Percentiles rank a stretch among this genome's conserved stretches.
These are phyloP conservation scores for Sugiyamaella chiloensis DNA, from an alignment of 805 yeast species.

Conservation along the genomic window DNA sequence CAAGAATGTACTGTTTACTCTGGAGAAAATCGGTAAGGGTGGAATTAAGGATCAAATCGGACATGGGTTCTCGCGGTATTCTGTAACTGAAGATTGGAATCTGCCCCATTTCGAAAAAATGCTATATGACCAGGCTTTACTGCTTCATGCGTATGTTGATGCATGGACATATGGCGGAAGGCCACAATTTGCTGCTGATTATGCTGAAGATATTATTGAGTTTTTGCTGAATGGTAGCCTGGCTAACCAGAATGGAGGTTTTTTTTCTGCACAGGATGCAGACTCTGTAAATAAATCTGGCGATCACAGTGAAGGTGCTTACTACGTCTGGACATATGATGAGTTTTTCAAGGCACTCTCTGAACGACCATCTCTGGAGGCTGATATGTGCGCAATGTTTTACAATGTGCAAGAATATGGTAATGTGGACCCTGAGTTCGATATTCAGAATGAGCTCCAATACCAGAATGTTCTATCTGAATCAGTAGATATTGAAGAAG, in stretches of 20 bases:
- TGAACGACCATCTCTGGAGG: conserved; percentile 22
- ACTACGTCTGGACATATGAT: conserved; percentile 34
- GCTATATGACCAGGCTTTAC: conserved; percentile 37
- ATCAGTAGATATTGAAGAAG: conserved; percentile 25
- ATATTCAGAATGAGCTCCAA: conserved; percentile 31
- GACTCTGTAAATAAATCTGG: conserved; percentile 28
- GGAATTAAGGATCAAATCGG: conserved; percentile 40
- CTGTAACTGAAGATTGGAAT: conserved; percentile 39
- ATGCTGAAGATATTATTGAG: conserved; percentile 25
- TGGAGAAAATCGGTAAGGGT: conserved; percentile 32
- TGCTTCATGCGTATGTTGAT: conserved; percentile 34
- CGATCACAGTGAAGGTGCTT: conserved; percentile 33
- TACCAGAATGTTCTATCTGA: conserved; percentile 35
- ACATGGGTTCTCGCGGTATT: conserved; percentile 37
- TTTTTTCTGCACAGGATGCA: conserved; percentile 36
- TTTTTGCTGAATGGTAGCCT: conserved; percentile 28
- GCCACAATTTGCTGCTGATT: conserved; percentile 21
- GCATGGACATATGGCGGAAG: conserved; percentile 26
- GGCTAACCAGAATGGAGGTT: conserved; percentile 26
- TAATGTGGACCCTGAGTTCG: conserved; percentile 35
- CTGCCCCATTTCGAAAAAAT: conserved; percentile 41
- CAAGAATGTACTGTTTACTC: conserved; percentile 26
- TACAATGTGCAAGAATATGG: conserved; percentile 38
- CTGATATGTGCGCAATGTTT: conserved; percentile 35
- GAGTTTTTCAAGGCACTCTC: conserved; percentile 34